These are phyloP conservation scores for Ophiostoma himal-ulmi DNA, from an alignment of 2,329 filamentous ascomycete species.

Conservation along the genomic window DNA sequence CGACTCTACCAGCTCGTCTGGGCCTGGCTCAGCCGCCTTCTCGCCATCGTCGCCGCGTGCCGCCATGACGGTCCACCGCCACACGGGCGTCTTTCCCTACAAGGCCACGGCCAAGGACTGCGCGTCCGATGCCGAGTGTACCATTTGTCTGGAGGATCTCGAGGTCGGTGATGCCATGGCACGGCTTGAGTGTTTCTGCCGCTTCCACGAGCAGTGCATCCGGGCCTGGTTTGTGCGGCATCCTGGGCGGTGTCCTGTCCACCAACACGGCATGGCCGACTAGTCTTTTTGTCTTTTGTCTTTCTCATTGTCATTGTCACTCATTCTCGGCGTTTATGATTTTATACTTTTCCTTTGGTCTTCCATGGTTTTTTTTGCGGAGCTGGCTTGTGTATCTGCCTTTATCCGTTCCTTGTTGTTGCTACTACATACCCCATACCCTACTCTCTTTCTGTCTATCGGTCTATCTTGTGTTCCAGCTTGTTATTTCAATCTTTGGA, in stretches of 20 bases:
- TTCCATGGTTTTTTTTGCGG: neutral
- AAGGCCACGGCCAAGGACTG: constrained; percentile 62
- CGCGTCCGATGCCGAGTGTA: constrained; percentile 61
- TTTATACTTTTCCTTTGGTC: neutral
- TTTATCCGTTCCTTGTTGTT: neutral
- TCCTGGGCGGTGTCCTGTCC: constrained; percentile 59
- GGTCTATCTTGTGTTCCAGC: neutral
- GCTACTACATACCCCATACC: neutral
- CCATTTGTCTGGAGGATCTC: constrained; percentile 63
- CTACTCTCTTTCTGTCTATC: neutral
- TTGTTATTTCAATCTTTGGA: neutral
- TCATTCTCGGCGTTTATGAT: constrained; percentile 6
- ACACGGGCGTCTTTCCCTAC: constrained; percentile 60
- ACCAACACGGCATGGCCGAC: constrained; percentile 58
- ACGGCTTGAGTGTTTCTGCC: constrained; percentile 60
- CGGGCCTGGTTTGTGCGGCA: constrained; percentile 57
- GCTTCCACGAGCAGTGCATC: constrained; percentile 58
- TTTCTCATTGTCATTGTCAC: neutral
- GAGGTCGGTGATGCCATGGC: constrained; percentile 58
- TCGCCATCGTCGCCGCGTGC: constrained; percentile 11
- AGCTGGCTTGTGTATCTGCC: neutral
- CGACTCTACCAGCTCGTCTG: neutral
- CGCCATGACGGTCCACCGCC: constrained; percentile 35
- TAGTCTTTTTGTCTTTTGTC: constrained; percentile 26
- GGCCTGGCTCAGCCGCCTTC: neutral